Conservation (phyloP, 352 stramenopile genomes). For the Pythium volutum region DNA sequence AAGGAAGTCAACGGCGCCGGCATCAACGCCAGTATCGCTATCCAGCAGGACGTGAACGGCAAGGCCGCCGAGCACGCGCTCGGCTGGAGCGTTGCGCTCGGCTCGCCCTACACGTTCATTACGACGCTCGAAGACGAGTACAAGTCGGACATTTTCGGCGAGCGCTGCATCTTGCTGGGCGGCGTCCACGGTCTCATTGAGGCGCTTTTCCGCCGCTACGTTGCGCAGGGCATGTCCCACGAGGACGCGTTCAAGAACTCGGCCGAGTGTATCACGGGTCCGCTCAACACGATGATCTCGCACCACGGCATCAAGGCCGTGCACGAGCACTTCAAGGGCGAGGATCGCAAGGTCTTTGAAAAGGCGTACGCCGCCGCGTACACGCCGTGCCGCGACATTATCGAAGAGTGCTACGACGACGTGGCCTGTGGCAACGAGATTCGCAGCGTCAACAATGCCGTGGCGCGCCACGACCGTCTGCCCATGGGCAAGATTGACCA, state of each 20-base stretch:
- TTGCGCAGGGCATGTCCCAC: conserved; percentile 91
- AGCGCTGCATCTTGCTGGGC: conserved; percentile 96
- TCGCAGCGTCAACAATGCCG: conserved; percentile 97
- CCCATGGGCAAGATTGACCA: conserved; percentile 98
- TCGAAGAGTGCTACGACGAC: conserved; percentile 99
- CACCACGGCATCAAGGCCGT: conserved; percentile 96
- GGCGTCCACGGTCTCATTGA: conserved; percentile 97
- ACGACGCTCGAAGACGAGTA: conserved; percentile 97
- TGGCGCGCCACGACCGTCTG: conserved; percentile 91
- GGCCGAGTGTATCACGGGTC: conserved; percentile 96
- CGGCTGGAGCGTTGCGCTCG: conserved; percentile 95
- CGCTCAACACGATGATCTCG: conserved; percentile 97
- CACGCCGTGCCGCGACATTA: conserved; percentile 95
- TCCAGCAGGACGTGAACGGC: conserved; percentile 94
- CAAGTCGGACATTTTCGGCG: conserved; percentile 98
- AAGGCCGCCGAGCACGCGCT: conserved; percentile 94
- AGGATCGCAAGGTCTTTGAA: conserved; percentile 94
- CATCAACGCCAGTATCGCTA: conserved; percentile 96
- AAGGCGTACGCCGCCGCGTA: conserved; percentile 96
- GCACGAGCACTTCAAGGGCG: conserved; percentile 91
- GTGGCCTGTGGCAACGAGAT: conserved; percentile 98
- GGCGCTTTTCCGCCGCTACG: conserved; percentile 96
- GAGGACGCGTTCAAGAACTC: conserved; percentile 97
- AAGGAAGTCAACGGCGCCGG: conserved; percentile 97
- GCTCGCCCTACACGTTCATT: conserved; percentile 97